phyloP scores from a whole-genome alignment of 2,329 filamentous ascomycete genomes.

The Malbranchea cinnamomea region DNA sequence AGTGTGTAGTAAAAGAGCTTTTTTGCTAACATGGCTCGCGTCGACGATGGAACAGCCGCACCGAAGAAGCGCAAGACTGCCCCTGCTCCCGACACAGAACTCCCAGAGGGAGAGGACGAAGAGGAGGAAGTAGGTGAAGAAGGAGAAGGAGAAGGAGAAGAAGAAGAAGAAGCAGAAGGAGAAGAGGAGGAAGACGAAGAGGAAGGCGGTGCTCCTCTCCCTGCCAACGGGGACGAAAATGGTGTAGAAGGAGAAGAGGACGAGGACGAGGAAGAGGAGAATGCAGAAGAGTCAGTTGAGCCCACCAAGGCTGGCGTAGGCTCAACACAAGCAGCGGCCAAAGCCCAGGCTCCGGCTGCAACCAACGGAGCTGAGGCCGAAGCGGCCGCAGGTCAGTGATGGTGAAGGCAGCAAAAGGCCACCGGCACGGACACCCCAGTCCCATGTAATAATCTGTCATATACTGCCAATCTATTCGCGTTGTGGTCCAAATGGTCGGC shows the following conservation, averaged over 20 bases:
- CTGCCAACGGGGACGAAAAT: slow-evolving; percentile 4
- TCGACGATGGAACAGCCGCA: slow-evolving; percentile 5
- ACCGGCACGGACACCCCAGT: too few species aligned
- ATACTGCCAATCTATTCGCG: too few species aligned
- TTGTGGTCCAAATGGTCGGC: too few species aligned
- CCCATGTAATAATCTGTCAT: too few species aligned
- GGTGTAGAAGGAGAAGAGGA: slow-evolving; percentile 7
- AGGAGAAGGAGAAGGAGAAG: slow-evolving; percentile 2
- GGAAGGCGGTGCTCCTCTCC: slow-evolving; percentile 6
- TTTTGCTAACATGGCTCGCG: neutral
- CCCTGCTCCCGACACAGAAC: slow-evolving; percentile 7
- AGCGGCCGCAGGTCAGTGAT: too few species aligned
- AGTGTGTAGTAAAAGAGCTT: neutral
- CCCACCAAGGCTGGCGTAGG: too few species aligned
- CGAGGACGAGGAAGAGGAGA: slow-evolving; percentile 13
- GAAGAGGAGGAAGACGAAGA: slow-evolving; percentile 1
- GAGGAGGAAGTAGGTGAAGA: slow-evolving; percentile 13
- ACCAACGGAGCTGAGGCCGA: too few species aligned
- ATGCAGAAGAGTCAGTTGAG: too few species aligned
- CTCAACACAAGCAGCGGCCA: too few species aligned
- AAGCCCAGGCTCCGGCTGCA: too few species aligned
- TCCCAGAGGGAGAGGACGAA: slow-evolving; percentile 12
- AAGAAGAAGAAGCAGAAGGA: slow-evolving; percentile 5
- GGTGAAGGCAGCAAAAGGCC: too few species aligned
- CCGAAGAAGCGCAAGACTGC: slow-evolving; percentile 16